Evolutionary conservation across 2,329 filamentous ascomycete species (phyloP).

Genomic region (Penicillium hesseltinei): DNA sequence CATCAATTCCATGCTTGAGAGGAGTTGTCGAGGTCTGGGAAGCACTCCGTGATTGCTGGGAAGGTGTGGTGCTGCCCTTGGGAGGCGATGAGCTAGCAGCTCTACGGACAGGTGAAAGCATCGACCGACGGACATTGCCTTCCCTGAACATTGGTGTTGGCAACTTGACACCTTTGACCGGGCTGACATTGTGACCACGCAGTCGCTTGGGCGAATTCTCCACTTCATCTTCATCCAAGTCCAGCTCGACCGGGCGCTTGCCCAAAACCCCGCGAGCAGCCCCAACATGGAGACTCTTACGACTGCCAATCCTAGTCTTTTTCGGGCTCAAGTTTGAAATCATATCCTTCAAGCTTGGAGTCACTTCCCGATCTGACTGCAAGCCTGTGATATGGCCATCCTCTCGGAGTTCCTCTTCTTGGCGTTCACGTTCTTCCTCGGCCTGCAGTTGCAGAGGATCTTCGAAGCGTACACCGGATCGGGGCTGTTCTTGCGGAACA

Average conservation of each 20-base stretch:
- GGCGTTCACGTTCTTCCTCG: constrained; percentile 62
- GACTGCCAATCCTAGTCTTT: constrained; percentile 63
- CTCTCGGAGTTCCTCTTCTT: constrained; percentile 62
- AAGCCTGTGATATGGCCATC: constrained; percentile 48
- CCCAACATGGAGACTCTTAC: constrained; percentile 75
- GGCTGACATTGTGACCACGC: constrained; percentile 69
- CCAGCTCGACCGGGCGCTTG: constrained; percentile 70
- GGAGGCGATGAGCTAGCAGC: constrained; percentile 32
- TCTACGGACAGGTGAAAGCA: constrained; percentile 49
- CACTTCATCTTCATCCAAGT: constrained; percentile 60
- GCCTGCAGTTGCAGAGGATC: constrained; percentile 62
- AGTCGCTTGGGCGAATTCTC: constrained; percentile 62
- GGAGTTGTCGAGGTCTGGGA: constrained; percentile 39
- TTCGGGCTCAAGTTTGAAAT: constrained; percentile 76
- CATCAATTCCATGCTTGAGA: constrained; percentile 26
- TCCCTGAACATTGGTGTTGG: constrained; percentile 67
- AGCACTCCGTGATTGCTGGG: constrained; percentile 38
- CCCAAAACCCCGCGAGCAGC: constrained; percentile 71
- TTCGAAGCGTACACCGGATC: constrained; percentile 60
- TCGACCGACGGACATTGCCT: constrained; percentile 62
- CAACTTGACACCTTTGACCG: constrained; percentile 71
- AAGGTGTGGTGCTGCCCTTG: constrained; percentile 54
- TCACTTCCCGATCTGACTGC: constrained; percentile 60
- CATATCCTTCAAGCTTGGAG: constrained; percentile 70
- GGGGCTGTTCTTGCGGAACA: constrained; percentile 50